Base-by-base conservation (phyloP, 2,329 filamentous ascomycete species). In the Juglanconis juglandina region DNA sequence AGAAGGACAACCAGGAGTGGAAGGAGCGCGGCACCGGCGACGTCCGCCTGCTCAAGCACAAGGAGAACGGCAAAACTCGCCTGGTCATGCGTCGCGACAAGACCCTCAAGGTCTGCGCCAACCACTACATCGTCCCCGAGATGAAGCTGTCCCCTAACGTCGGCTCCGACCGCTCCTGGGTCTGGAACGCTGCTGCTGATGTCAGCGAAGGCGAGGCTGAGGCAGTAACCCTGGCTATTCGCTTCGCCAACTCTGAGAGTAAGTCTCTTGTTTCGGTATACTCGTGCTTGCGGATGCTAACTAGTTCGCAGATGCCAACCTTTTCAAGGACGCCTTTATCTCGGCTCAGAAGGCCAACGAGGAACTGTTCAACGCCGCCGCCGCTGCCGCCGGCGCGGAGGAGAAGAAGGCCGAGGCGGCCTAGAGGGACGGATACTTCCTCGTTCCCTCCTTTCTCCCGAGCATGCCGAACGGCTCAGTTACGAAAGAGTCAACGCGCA, bases 101-200 rank as follows among this genome's bases (percentile, higher is more conserved):
- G 91, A 99, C 95, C 64, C 87, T 98, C 81, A 99, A 99, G 86
- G 95, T 99, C 79, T 99, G 95, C 88, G 95, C 95, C 75, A 99
- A 99, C 84, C 95, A 99, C 85, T 99, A 99, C 80, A 89, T 99
- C 72, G 92, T 96, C 64, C 94, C 94, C 65, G 94, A 97, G 79
- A 98, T 99, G 94, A 97, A 96, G 83, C 89, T 99, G 66, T 94
- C 91, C 64, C 92, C 95, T 78, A 99, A 99, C 76, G 93, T 98
- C 68, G 95, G 95, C 72, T 96, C 91, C 71, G 95, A 99, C 82
- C 90, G 95, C 76, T 96, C 90, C 81, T 99, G 95, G 95, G 95
- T 99, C 68, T 99, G 95, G 95, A 98, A 96, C 73, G 94, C 93
- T 63, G 90, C 93, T 61, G 95, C 95, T 67, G 95, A 99, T 83